These are phyloP conservation scores for Pleurotus tuber-regium DNA, from an alignment of 768 basidiomycete genomes.

Conservation along the genomic window DNA sequence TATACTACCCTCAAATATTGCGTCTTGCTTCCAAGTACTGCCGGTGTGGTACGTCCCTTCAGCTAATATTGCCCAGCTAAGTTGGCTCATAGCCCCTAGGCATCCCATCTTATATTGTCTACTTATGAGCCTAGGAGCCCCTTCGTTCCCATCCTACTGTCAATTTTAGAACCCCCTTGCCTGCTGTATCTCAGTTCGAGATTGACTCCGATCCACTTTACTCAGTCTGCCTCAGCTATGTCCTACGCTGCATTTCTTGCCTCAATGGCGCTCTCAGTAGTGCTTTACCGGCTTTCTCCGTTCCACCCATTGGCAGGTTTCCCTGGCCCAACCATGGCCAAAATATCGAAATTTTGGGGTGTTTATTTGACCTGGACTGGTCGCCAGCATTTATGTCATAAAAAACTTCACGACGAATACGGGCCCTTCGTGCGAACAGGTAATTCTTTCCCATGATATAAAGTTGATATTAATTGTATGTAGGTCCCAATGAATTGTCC, in stretches of 20 bases:
- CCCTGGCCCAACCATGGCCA: conserved; percentile 26
- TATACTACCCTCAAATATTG: not conserved
- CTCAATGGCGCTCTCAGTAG: conserved; percentile 22
- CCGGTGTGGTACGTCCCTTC: not conserved
- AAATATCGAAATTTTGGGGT: conserved; percentile 22
- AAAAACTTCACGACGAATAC: conserved; percentile 48
- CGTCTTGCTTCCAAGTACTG: not conserved
- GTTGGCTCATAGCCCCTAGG: not conserved
- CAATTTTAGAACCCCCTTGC: not conserved
- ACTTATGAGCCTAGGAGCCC: not conserved
- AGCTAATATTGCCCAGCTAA: not conserved
- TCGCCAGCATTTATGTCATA: conserved; percentile 41
- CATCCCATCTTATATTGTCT: not conserved
- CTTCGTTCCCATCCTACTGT: not conserved
- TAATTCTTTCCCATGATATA: conserved; percentile 19
- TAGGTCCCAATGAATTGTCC: conserved; percentile 61
- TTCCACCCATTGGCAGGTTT: conserved; percentile 28
- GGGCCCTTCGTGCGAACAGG: conserved; percentile 59
- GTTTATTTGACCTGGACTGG: conserved; percentile 7
- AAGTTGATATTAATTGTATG: not conserved
- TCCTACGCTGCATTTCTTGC: conserved; percentile 8
- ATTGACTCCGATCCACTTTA: not conserved
- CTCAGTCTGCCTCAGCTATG: not conserved
- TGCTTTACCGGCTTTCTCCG: conserved; percentile 28
- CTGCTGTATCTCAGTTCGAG: not conserved